These are phyloP conservation scores for Blastocystis sp. DNA, from an alignment of 352 stramenopile species.

Conservation along the genomic window DNA sequence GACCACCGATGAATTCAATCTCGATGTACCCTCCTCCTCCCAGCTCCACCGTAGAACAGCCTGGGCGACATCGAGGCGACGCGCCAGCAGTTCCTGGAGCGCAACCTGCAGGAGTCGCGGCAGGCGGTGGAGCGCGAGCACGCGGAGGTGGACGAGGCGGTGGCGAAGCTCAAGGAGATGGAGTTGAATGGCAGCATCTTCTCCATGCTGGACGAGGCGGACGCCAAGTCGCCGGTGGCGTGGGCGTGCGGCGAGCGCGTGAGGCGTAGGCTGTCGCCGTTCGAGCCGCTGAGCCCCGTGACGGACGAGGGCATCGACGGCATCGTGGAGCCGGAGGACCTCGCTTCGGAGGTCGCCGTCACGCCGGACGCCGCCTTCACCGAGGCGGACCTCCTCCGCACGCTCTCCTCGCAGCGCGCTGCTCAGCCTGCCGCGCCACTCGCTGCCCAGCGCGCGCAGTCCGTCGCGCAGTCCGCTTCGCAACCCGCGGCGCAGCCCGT, in stretches of 20 bases:
- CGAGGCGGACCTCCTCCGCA: not conserved
- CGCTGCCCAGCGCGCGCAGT: too few relatives aligned
- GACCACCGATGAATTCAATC: constrained; percentile 19
- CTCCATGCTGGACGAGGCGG: not conserved
- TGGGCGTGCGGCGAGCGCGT: not conserved
- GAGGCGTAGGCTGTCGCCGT: not conserved
- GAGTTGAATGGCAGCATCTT: not conserved
- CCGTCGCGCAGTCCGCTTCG: too few relatives aligned
- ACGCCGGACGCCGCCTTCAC: not conserved
- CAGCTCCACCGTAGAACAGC: not conserved
- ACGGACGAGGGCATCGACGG: not conserved
- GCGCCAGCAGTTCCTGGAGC: constrained; percentile 26
- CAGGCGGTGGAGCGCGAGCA: constrained; percentile 45
- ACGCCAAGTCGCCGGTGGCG: constrained; percentile 9
- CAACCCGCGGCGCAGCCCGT: too few relatives aligned
- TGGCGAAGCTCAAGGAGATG: constrained; percentile 26
- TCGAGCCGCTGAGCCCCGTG: not conserved
- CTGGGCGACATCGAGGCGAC: not conserved
- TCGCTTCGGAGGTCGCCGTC: not conserved
- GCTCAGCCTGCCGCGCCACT: too few relatives aligned
- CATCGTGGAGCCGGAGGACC: constrained; percentile 31
- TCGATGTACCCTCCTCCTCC: not conserved
- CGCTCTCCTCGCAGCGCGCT: not conserved
- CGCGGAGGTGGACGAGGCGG: constrained; percentile 24
- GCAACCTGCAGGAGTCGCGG: not conserved